A percentile compares a stretch with the other conserved stretches of the same genome.
Conservation (phyloP, 2,329 filamentous ascomycete genomes). For the Neofusicoccum umdonicola region DNA sequence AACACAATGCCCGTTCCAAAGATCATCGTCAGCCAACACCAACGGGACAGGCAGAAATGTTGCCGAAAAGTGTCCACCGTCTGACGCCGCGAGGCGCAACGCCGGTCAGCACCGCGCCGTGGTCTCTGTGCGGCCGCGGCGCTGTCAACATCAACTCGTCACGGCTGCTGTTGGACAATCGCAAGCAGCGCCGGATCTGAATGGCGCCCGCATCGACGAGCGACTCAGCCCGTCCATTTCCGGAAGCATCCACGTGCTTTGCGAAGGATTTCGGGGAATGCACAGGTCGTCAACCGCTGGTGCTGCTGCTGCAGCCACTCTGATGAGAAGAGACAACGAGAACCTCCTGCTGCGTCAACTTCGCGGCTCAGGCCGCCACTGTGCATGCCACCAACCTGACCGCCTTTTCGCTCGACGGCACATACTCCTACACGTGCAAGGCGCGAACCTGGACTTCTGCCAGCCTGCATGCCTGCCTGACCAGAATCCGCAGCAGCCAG, state of each 20-base stretch:
- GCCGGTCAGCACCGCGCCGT: background rate
- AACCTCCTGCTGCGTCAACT: background rate
- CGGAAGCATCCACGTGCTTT: background rate
- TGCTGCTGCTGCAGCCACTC: background rate
- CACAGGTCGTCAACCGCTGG: background rate
- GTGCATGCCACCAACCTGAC: conserved; percentile 6
- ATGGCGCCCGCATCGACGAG: no score
- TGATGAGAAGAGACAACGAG: background rate
- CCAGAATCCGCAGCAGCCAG: no score
- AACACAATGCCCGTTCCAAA: background rate
- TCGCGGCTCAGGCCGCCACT: background rate
- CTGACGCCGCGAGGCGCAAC: background rate
- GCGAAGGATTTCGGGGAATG: background rate
- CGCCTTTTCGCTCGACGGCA: background rate
- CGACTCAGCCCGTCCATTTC: no score
- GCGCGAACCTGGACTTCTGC: background rate
- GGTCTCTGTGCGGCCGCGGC: background rate
- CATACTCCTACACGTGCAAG: background rate
- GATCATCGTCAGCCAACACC: background rate
- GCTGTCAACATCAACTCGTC: background rate
- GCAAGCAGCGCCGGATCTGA: no score
- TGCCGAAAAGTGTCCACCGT: background rate
- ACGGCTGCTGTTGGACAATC: no score
- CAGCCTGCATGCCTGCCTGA: background rate
- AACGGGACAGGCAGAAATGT: background rate